Conservation (phyloP, 1,284 basidiomycete species). For the Naganishia sp. region DNA sequence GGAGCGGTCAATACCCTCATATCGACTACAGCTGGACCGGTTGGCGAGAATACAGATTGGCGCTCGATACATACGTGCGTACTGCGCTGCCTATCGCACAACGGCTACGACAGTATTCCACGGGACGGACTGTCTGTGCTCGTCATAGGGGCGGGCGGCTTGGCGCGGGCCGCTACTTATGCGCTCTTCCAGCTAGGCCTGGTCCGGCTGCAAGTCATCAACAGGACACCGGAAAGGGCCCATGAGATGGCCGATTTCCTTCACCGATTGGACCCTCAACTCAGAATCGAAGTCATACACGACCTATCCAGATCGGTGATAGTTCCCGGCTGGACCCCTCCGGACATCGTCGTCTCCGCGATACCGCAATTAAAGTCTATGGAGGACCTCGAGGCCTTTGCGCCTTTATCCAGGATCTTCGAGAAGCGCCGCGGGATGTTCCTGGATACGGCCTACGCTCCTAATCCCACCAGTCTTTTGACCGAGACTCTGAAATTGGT, state of each 20-base stretch:
- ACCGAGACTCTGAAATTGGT: constrained; percentile 58
- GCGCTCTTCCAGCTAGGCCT: constrained; percentile 69
- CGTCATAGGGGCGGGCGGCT: constrained; percentile 83
- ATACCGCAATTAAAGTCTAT: constrained; percentile 24
- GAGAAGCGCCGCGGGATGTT: constrained; percentile 25
- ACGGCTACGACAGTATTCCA: constrained; percentile 30
- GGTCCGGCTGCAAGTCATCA: constrained; percentile 72
- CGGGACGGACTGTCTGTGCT: constrained; percentile 58
- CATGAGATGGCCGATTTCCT: constrained; percentile 25
- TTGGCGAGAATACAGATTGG: constrained; percentile 88
- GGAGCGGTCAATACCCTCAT: constrained; percentile 87
- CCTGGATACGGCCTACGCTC: constrained; percentile 24
- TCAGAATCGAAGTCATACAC: constrained; percentile 24
- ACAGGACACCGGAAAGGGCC: constrained; percentile 62
- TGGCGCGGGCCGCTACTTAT: constrained; percentile 80
- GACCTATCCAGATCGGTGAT: not conserved
- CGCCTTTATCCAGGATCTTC: constrained; percentile 24
- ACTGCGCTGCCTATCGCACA: constrained; percentile 39
- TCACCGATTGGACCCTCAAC: constrained; percentile 23
- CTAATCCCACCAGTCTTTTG: constrained; percentile 59
- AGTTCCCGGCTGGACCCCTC: constrained; percentile 13
- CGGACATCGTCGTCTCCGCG: constrained; percentile 32
- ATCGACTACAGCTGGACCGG: constrained; percentile 59
- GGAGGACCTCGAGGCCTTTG: constrained; percentile 23
- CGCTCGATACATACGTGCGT: constrained; percentile 67